These are phyloP conservation scores for Torulaspora quercuum DNA, from an alignment of 805 yeast species.

Conservation along the genomic window DNA sequence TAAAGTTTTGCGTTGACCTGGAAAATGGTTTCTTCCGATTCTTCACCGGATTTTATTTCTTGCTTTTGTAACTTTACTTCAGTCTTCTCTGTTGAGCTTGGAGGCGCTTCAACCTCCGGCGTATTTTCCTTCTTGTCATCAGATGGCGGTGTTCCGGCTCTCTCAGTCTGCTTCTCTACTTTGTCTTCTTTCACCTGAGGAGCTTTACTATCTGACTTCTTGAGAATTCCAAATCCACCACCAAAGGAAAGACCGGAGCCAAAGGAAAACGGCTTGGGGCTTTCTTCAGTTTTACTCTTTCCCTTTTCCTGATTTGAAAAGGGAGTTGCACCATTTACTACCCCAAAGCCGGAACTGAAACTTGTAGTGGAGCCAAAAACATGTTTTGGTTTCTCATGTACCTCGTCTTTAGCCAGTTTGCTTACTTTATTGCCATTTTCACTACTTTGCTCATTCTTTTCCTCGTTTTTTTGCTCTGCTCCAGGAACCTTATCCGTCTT, in stretches of 20 bases:
- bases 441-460: slow-evolving; percentile 6
- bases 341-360: slow-evolving; percentile 43
- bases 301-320: slow-evolving; percentile 31
- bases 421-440: not conserved
- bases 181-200: slow-evolving; percentile 9
- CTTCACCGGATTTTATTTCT: slow-evolving; percentile 82
- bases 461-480: slow-evolving; percentile 5
- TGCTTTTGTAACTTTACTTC: slow-evolving; percentile 60
- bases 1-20: slow-evolving; percentile 76
- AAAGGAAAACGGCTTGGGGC: slow-evolving; percentile 36
- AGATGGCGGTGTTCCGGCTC: slow-evolving; percentile 12
- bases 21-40: slow-evolving; percentile 67
- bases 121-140: slow-evolving; percentile 13
- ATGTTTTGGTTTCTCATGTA: slow-evolving; percentile 41
- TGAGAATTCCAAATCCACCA: slow-evolving; percentile 32
- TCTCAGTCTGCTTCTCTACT: slow-evolving; percentile 15
- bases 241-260: slow-evolving; percentile 48
- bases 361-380: slow-evolving; percentile 54
- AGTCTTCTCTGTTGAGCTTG: slow-evolving; percentile 42
- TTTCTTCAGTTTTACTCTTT: slow-evolving; percentile 4
- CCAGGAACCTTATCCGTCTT: slow-evolving; percentile 4
- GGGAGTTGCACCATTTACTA: slow-evolving; percentile 40
- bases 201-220: slow-evolving; percentile 13
- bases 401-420: slow-evolving; percentile 3
- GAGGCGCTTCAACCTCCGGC: slow-evolving; percentile 28